A percentile compares a stretch with the other conserved stretches of the same genome.
Evolutionary conservation across 2,329 filamentous ascomycete species (phyloP).

Genomic region (Neocucurbitaria cava): DNA sequence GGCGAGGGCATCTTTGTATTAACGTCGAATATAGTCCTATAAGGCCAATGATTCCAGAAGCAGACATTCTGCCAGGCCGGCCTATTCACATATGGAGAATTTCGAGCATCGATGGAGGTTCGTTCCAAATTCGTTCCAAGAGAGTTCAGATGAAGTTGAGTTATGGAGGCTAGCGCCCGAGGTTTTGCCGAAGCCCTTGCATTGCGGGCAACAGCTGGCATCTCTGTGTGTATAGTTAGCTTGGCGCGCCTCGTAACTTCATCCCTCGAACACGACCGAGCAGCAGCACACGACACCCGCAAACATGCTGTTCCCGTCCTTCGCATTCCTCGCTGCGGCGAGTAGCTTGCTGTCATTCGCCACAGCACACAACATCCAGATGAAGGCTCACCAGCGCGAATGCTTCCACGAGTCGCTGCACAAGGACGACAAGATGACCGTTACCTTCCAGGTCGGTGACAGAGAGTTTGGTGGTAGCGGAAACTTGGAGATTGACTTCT

Average conservation of each 20-base stretch:
- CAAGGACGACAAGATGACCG: conserved; percentile 96
- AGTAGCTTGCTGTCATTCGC: conserved; percentile 68
- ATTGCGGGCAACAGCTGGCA: conserved; percentile 42
- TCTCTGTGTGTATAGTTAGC: conserved; percentile 33
- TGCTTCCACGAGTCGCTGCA: conserved; percentile 97
- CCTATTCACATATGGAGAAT: no score
- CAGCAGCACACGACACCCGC: conserved; percentile 16
- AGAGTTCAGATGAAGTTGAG: conserved; percentile 5
- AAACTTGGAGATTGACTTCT: conserved; percentile 97
- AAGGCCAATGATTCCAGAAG: no score
- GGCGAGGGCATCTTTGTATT: no score
- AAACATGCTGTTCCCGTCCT: conserved; percentile 46
- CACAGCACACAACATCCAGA: conserved; percentile 91
- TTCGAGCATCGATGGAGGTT: not conserved
- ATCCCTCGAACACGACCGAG: conserved; percentile 15
- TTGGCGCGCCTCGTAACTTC: conserved; percentile 14
- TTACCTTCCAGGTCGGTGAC: conserved; percentile 97
- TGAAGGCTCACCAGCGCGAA: conserved; percentile 90
- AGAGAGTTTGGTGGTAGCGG: conserved; percentile 93
- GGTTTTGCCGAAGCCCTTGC: conserved; percentile 20
- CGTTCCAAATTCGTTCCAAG: not conserved
- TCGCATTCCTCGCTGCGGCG: conserved; percentile 52
- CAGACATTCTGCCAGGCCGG: no score
- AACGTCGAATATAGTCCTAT: no score
- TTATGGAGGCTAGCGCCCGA: conserved; percentile 7